Conservation (phyloP, 352 stramenopile species). For the Globisporangium radiosum region DNA sequence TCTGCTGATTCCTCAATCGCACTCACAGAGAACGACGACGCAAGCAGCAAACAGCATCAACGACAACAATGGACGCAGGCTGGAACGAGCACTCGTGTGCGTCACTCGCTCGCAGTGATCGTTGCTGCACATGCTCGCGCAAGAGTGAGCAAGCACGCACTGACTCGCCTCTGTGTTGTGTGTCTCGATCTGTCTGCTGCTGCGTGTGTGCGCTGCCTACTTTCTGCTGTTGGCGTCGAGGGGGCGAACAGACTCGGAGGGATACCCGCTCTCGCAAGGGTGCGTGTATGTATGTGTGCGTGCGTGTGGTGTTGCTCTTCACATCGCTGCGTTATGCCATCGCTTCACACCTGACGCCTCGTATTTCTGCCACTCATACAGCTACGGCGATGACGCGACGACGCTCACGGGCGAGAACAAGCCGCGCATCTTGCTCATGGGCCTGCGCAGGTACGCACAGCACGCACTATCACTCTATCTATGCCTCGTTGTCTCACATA, state of each 20-base stretch:
- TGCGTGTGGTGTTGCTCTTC: background rate
- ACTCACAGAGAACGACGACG: background rate
- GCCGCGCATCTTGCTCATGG: conserved; percentile 97
- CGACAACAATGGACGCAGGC: conserved; percentile 38
- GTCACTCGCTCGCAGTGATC: conserved; percentile 8
- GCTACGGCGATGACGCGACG: conserved; percentile 65
- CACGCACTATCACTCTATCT: background rate
- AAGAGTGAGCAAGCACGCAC: too few species aligned
- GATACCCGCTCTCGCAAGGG: conserved; percentile 30
- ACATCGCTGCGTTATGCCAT: background rate
- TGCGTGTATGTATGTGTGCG: conserved; percentile 11
- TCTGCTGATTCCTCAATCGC: too few species aligned
- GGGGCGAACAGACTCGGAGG: conserved; percentile 19
- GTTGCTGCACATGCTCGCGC: background rate
- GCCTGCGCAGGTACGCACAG: conserved; percentile 70
- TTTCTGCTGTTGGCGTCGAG: conserved; percentile 1
- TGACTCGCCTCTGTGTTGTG: background rate
- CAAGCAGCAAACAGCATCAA: background rate
- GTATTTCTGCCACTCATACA: conserved; percentile 8
- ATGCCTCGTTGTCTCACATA: background rate
- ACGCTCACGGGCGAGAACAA: conserved; percentile 85
- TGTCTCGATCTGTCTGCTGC: background rate
- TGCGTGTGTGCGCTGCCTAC: background rate
- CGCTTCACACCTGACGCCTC: background rate
- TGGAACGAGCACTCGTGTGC: conserved; percentile 79